phyloP scores from a whole-genome alignment of 2,329 filamentous ascomycete species.

The Fusarium graminum region DNA sequence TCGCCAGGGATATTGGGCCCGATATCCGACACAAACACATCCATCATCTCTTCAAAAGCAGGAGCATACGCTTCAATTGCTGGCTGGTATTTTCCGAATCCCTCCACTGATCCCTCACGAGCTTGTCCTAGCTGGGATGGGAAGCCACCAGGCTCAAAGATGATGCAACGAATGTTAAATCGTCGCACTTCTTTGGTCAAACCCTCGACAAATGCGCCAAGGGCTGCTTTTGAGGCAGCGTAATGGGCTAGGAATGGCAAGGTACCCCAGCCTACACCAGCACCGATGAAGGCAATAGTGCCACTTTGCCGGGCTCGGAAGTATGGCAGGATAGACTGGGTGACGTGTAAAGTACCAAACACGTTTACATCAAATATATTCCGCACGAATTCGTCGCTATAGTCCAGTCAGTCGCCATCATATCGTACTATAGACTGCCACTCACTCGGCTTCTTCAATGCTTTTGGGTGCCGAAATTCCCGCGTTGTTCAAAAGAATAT shows the following conservation, averaged over 20 bases:
- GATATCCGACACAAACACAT: slow-evolving; percentile 6
- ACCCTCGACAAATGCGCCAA: slow-evolving; percentile 6
- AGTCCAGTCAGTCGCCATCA: background rate
- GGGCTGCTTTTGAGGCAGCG: slow-evolving; percentile 19
- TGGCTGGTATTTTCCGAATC: slow-evolving; percentile 3
- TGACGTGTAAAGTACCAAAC: slow-evolving; percentile 6
- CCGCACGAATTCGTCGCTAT: slow-evolving; percentile 3
- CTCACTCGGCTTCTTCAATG: slow-evolving; percentile 19
- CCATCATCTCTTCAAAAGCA: slow-evolving; percentile 7
- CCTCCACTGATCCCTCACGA: slow-evolving; percentile 3
- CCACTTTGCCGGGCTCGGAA: slow-evolving; percentile 1
- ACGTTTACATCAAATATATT: slow-evolving; percentile 19
- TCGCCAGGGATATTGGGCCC: slow-evolving; percentile 4
- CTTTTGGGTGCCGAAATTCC: slow-evolving; percentile 7
- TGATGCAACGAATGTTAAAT: slow-evolving; percentile 11
- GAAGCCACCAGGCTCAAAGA: slow-evolving; percentile 12
- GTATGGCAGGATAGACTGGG: slow-evolving; percentile 14
- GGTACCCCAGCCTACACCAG: slow-evolving; percentile 8
- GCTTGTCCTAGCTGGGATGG: slow-evolving; percentile 13
- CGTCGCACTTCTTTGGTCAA: slow-evolving; percentile 4
- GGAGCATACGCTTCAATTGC: background rate
- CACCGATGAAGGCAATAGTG: slow-evolving; percentile 6
- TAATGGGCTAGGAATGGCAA: slow-evolving; percentile 15
- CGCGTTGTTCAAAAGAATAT: slow-evolving; percentile 19
- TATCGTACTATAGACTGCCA: too few relatives aligned